Base-by-base conservation (phyloP, 805 yeast species). In the Spathaspora arborariae region DNA sequence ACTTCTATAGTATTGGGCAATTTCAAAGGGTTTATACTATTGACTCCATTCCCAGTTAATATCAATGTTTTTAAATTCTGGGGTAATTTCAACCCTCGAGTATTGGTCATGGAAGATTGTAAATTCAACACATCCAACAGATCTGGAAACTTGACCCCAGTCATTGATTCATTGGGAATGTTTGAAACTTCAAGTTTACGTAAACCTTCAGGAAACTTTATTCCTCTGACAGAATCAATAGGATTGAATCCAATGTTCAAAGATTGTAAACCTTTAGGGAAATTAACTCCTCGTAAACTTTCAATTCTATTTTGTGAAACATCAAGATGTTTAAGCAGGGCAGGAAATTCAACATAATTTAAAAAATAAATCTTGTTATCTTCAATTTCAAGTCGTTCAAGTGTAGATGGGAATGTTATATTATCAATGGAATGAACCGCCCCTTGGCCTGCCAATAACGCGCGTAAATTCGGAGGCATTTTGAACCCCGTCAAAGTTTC, bases 81-180 rank as follows among this genome's bases (percentile, higher is more conserved):
- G 1, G 76, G 75, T 26, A 72, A 52, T 49, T 71, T 72, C 26
- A 72, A 56, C 0, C 76, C 76, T 42, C 77, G 53, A 1, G 75
- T 71, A 49, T 62, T 70, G 5, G 75, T 70, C 76, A 72, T 72
- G 2, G 75, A 68, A 44, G 67, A 68, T 51, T 71, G 76, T 10
- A 72, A 53, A 48, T 72, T 72, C 42, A 72, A 61, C 1, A 58
- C 59, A 19, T 55, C 54, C 24, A 67, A 53, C 57, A 55, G 60
- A 45, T 72, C 77, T 1, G 77, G 77, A 44, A 72, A 70, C 48
- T 68, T 72, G n/a, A 72, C 63, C 1, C 76, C 75, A 0, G 75
- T 66, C 77, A 72, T 72, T 8, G 73, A 63, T 51, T 72, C 77
- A 50, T 71, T 72, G 3, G 77, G 76, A 7, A 72, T 63, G 45